Conservation (phyloP, 257 asterid species). For the Jacaranda mimosifolia region DNA sequence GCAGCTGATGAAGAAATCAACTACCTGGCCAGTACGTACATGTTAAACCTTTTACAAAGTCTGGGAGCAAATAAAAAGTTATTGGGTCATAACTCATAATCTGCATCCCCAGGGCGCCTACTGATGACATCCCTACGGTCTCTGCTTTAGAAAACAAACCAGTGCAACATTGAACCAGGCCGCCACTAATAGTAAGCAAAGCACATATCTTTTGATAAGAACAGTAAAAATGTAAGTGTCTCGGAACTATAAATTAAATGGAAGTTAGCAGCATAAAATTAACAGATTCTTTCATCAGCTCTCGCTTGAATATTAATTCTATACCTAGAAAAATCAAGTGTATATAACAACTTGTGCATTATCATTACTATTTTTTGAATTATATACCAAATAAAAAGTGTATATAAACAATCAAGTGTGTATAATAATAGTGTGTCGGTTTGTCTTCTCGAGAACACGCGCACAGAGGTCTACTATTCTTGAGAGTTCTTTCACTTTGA, state of each 20-base stretch:
- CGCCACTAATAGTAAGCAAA: not conserved
- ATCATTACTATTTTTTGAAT: not conserved
- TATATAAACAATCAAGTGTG: too few species aligned
- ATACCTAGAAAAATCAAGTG: slow-evolving; percentile 2
- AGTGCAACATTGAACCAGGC: slow-evolving; percentile 6
- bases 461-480: too few species aligned
- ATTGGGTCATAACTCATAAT: slow-evolving; percentile 88
- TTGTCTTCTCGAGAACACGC: too few species aligned
- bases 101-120: slow-evolving; percentile 71
- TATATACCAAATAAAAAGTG: too few species aligned
- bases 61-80: slow-evolving; percentile 82
- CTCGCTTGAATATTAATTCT: not conserved
- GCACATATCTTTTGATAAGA: not conserved
- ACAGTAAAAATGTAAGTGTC: not conserved
- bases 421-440: too few species aligned
- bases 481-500: too few species aligned
- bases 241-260: not conserved
- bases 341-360: slow-evolving; percentile 62
- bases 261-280: slow-evolving; percentile 14
- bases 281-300: not conserved
- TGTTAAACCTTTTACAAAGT: slow-evolving; percentile 71
- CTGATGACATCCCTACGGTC: slow-evolving; percentile 78
- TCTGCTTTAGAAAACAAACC: slow-evolving; percentile 52
- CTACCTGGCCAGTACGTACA: slow-evolving; percentile 98
- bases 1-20: slow-evolving; percentile 33